Evolutionary conservation across 1,284 basidiomycete species (phyloP), one percentile per base, ranked within the genome.

Genomic region (Volvariella volvacea): DNA sequence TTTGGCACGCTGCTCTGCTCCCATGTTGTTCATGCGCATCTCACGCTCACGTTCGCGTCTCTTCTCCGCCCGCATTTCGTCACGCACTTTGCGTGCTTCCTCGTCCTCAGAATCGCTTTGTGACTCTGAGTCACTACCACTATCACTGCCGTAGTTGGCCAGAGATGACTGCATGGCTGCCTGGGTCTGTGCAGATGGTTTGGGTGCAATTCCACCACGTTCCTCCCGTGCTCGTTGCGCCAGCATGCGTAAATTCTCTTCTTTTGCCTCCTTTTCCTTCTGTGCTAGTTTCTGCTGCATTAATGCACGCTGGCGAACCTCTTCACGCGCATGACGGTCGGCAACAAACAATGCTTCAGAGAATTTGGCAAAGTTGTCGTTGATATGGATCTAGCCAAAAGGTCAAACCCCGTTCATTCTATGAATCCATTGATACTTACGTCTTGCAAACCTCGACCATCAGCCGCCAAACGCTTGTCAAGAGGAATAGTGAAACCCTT

Each of bases 21-120:
- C 96, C 96, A 99, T 99, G 60, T 98, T 98, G 65, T 80, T 93
- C 93, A 99, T 96, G 48, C 96, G 79, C 83, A 99, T 82, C 67
- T 99, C 95, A 43, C 95, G 83, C 70, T 99, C 94, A 28, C 94
- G 82, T 61, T 99, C 92, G 47, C 85, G 78, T 56, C 90, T 77
- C 71, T 97, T 93, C 73, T 98, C 93, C 44, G 78, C 73, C 44
- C 95, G 80, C 77, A 98, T 92, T 52, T 86, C 70, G 62, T 98
- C 94, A 42, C 96, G 82, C 56, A 96, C 77, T 58, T 78, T 77
- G 42, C 83, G 84, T 6, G 90, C 88, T 42, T 90, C 90, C 56
- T 92, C 88, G 48, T 97, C 93, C 51, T 89, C 86, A 43, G 74
- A 74, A 28, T 72, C 71, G 10, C 67, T 65, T 16, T 70, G 73